Evolutionary conservation across 1,139 yeast species (phyloP), one percentile per base, ranked within the genome.

Genomic region (Arxiozyma slooffiae): DNA sequence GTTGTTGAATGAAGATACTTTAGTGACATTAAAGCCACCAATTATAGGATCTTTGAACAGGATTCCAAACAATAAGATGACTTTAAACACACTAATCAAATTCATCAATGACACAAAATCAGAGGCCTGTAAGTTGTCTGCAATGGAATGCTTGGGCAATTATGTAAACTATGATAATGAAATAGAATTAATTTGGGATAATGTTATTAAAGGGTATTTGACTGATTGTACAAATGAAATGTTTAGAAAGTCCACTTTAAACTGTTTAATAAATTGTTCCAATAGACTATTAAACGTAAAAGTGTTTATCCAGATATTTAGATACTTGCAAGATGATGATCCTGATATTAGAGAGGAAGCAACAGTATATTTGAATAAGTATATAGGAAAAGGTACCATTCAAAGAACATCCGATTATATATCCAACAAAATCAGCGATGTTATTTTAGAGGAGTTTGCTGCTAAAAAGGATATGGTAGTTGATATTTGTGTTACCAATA

Each of bases 291-390:
- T 40, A 46, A 24, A 53, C 20, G 48, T 55, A 3, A 47, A 48
- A 20, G 55, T 61, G 11, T 50, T 63, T 26, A 57, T 72, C 18
- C 54, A 63, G 14, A 58, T 79, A 1, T 73, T 70, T 53, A 60
- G 64, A 17, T 75, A 71, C 53, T 63, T 82, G 17, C 70, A 73
- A 48, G 94, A 85, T 62, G 92, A 84, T 59, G 86, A 82, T 55
- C 74, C 71, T 8, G 75, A 69, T 9, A 68, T 80, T 14, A 67
- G 85, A 57, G 54, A 57, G 1, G 26, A 60, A 3, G 72, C 79
- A 0, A 66, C 80, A 0, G 43, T 55, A 2, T 67, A 66, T 24
- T 38, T 48, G 30, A 44, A 48, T 30, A 21, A 26, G 5, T 24
- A 39, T 42, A 18, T 42, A 8, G n/a, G 22, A 11, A 2, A 6